Evolutionary conservation across 2,329 filamentous ascomycete species (phyloP), one percentile per base, ranked within the genome.

Genomic region (Botrytis fragariae): DNA sequence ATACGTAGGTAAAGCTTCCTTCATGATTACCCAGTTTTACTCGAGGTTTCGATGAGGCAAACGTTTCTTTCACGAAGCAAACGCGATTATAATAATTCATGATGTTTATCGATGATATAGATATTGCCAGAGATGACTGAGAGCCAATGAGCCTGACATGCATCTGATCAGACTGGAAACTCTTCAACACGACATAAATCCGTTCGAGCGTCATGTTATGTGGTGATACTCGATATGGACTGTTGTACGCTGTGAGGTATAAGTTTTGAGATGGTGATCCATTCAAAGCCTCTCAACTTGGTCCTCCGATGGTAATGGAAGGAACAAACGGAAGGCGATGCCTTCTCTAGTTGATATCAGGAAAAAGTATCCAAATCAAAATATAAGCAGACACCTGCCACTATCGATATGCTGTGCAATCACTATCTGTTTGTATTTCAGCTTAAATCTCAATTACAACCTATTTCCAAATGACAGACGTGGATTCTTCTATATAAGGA

Each of bases 161-260:
- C 48, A 42, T 68, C 48, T 7, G 48, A 37, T 42, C 18, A 57
- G 8, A 42, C 54, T 57, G 20, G n/a, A 42, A 39, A 42, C 6
- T 39, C 48, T 10, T 69, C 48, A 42, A 57, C 65, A 59, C 65
- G 6, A 32, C 65, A 69, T 69, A 42, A 69, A 57, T 42, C 2
- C 48, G 48, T 69, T 69, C 2, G 25, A 57, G n/a, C 6, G n/a
- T 69, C 29, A 16, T 68, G 39, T 1, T 10, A 42, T 57, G 65
- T n/a, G 44, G n/a, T 42, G 25, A 39, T 20, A 59, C 65, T 69
- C n/a, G 12, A 42, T 5, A 3, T 4, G 1, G 5, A 57, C n/a
- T 57, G 48, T 29, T 44, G 48, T 57, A 32, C 37, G 37, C n/a
- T 32, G 39, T 42, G 48, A 57, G 29, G 7, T 57, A n/a, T n/a